Base-by-base conservation (phyloP, 768 basidiomycete species). In the Collybia sordida region DNA sequence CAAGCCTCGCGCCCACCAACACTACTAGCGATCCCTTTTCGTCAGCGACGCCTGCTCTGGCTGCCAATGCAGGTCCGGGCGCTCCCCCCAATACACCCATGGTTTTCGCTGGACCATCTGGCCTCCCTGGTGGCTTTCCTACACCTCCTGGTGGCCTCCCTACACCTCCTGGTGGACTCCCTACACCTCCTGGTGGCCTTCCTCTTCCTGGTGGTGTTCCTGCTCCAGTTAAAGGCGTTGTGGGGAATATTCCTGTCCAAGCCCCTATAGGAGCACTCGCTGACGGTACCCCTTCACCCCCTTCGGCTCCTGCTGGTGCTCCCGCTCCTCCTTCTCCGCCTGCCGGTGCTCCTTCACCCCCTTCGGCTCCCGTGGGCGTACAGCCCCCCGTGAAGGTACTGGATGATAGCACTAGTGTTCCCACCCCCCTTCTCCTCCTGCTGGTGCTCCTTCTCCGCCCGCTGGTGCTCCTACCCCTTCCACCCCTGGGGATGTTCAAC, bases 41-140 rank as follows among this genome's bases (percentile, higher is more conserved):
- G 31, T 50, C 47, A 35, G 31, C 51, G 25, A 27, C 25, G 25
- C 25, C 25, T n/a, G 24, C 45, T 17, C 28, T 47, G 6, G 28
- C 24, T 28, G 24, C 35, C 15, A 38, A 18, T 23, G 21, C 51
- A 12, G 45, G 11, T 12, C 31, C 49, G 22, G 36, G 14, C 8
- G 37, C 52, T 5, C 53, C 58, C 8, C 41, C 15, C 44, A 52
- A 53, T 18, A 51, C 54, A 27, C 48, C 22, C 41, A n/a, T 56
- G 17, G n/a, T 19, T 27, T 6, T 11, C 23, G 9, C 17, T 27
- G 25, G 25, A 27, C 25, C 25, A 4, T 27, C 25, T 4, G 25
- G 4, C 4, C 9, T 27, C 27, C 45, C 17, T 28, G 1, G 1
- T 18, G 1, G 1, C 23, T 4, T 27, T 27, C 25, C 25, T 27